A percentile compares a stretch with the other conserved stretches of the same genome.
These are phyloP conservation scores for Penicillium malachiteum DNA, from an alignment of 495 filamentous ascomycete genomes.

Conservation along the genomic window DNA sequence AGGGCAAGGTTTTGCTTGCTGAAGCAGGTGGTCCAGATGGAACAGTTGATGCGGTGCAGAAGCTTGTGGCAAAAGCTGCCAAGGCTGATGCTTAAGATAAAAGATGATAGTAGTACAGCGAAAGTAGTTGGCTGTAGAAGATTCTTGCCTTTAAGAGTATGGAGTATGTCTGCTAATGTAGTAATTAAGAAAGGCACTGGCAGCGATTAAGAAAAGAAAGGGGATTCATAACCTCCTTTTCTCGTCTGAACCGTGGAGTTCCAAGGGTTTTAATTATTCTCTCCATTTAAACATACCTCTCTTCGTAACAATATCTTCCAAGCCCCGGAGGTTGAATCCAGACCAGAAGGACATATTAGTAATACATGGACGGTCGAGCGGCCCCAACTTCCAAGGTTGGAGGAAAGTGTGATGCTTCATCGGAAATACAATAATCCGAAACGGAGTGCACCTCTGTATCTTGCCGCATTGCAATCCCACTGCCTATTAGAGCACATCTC, in stretches of 20 bases:
- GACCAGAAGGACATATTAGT: neutral
- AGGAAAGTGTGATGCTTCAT: neutral
- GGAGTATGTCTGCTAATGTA: too few relatives aligned
- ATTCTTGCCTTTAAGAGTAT: neutral
- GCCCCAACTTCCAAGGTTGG: neutral
- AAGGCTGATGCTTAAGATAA: conserved; percentile 11
- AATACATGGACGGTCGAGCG: neutral
- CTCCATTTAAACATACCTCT: too few relatives aligned
- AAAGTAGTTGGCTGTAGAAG: conserved; percentile 8
- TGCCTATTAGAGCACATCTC: neutral
- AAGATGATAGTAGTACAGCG: conserved; percentile 5
- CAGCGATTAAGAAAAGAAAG: too few relatives aligned
- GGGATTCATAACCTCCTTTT: too few relatives aligned
- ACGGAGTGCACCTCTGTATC: conserved; percentile 1
- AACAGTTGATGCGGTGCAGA: conserved; percentile 47
- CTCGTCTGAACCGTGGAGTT: too few relatives aligned
- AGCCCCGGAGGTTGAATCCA: too few relatives aligned
- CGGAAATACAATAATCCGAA: conserved; percentile 4
- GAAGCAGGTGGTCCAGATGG: conserved; percentile 48
- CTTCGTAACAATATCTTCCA: too few relatives aligned
- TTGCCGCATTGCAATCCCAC: conserved; percentile 1
- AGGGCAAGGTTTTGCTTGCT: conserved; percentile 43
- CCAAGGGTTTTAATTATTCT: too few relatives aligned
- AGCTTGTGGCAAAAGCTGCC: conserved; percentile 24
- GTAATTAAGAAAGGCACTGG: too few relatives aligned